Percentiles rank a stretch among this genome's conserved stretches.
Evolutionary conservation across 305 asterid species (phyloP).

Genomic region (Plantago lanceolata): DNA sequence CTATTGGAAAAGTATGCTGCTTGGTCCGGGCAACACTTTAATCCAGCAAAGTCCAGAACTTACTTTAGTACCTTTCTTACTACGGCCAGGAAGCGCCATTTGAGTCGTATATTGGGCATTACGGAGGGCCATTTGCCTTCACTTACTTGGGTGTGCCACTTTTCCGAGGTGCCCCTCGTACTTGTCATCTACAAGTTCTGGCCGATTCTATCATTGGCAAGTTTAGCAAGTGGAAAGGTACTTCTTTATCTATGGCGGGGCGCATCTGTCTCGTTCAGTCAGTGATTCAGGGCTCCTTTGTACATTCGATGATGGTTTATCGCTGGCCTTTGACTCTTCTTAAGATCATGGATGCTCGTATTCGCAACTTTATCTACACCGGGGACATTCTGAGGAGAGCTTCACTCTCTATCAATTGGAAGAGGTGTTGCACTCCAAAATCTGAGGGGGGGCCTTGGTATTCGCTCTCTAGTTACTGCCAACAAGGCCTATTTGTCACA

Average conservation of each 20-base stretch:
- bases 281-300: neutral
- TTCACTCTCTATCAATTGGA: neutral
- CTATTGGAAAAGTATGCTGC: neutral
- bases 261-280: neutral
- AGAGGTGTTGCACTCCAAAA: neutral
- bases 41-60: neutral
- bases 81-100: too few relatives aligned
- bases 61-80: neutral
- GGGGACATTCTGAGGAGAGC: neutral
- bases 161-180: neutral
- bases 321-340: neutral
- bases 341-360: neutral
- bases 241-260: neutral
- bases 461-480: neutral
- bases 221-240: neutral
- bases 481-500: neutral
- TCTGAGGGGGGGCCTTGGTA: neutral
- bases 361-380: neutral
- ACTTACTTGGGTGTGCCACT: too few relatives aligned
- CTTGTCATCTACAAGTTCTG: neutral
- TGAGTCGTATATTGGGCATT: too few relatives aligned
- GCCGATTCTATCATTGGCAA: neutral
- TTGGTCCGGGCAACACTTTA: neutral
- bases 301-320: neutral
- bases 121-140: too few relatives aligned